Percentiles rank a stretch among this genome's conserved stretches.
Conservation (phyloP, 306 rosid species). For the Dryas drummondii region DNA sequence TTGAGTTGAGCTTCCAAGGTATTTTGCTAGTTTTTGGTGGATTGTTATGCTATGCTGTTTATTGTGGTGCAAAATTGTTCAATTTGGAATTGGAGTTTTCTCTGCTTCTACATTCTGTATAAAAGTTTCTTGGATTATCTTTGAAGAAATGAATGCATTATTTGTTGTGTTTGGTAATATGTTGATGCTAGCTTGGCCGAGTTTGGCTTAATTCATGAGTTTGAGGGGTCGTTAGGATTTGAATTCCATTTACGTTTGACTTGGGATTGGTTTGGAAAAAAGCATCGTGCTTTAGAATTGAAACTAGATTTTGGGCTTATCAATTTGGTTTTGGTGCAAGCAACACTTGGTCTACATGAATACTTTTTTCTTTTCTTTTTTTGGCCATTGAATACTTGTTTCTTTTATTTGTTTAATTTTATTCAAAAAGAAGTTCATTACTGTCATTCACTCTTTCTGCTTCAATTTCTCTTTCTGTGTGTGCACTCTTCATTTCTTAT, state of each 20-base stretch:
- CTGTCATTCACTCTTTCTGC: background rate
- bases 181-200: background rate
- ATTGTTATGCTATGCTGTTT: background rate
- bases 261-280: too few relatives aligned
- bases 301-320: too few relatives aligned
- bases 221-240: background rate
- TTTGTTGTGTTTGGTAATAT: background rate
- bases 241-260: background rate
- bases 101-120: background rate
- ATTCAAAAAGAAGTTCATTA: background rate
- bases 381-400: background rate
- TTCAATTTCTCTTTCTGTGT: background rate
- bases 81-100: background rate
- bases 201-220: background rate
- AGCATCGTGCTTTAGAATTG: too few relatives aligned
- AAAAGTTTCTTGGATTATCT: background rate
- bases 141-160: background rate
- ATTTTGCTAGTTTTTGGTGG: background rate
- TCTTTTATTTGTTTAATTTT: background rate
- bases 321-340: background rate
- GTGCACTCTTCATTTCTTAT: background rate
- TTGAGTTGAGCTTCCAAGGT: slow-evolving; percentile 3
- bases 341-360: background rate
- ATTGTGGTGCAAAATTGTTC: background rate
- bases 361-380: background rate